Evolutionary conservation across 805 yeast species (phyloP).

Genomic region (Metschnikowia vanudenii): DNA sequence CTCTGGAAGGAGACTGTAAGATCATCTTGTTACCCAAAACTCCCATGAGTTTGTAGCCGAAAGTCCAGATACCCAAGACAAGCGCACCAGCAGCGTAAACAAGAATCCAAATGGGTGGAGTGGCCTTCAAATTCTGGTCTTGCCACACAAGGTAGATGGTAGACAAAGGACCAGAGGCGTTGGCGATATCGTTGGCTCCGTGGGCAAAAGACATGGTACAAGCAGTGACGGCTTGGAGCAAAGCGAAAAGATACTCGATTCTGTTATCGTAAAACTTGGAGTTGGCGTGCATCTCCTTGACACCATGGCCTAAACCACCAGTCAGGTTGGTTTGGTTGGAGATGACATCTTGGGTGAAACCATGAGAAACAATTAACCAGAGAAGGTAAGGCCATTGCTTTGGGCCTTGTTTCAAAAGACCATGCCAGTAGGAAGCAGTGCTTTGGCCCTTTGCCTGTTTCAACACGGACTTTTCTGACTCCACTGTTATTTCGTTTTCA

Average conservation of each 20-base stretch:
- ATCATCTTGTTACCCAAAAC: slow-evolving; percentile 73
- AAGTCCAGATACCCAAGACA: slow-evolving; percentile 68
- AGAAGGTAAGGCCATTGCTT: slow-evolving; percentile 52
- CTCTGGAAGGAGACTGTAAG: slow-evolving; percentile 75
- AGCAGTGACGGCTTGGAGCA: slow-evolving; percentile 71
- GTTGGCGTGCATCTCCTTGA: slow-evolving; percentile 50
- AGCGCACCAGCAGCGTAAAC: slow-evolving; percentile 66
- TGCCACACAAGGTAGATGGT: slow-evolving; percentile 64
- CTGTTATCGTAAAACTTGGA: slow-evolving; percentile 71
- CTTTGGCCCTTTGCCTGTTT: slow-evolving; percentile 24
- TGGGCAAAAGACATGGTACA: slow-evolving; percentile 80
- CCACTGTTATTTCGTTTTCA: slow-evolving; percentile 12
- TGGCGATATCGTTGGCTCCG: slow-evolving; percentile 77
- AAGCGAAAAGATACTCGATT: slow-evolving; percentile 64
- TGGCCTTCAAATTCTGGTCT: slow-evolving; percentile 50
- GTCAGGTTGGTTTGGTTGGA: slow-evolving; percentile 37
- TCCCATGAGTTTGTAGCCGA: slow-evolving; percentile 67
- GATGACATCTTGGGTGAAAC: slow-evolving; percentile 65
- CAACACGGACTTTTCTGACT: not conserved
- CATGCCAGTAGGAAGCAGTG: slow-evolving; percentile 38
- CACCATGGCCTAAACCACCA: slow-evolving; percentile 46
- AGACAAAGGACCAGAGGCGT: slow-evolving; percentile 74
- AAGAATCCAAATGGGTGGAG: slow-evolving; percentile 71
- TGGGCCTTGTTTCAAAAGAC: slow-evolving; percentile 46
- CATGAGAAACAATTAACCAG: slow-evolving; percentile 37